Base-by-base conservation (phyloP, 805 yeast genomes). In the Saccharomycodes ludwigii region DNA sequence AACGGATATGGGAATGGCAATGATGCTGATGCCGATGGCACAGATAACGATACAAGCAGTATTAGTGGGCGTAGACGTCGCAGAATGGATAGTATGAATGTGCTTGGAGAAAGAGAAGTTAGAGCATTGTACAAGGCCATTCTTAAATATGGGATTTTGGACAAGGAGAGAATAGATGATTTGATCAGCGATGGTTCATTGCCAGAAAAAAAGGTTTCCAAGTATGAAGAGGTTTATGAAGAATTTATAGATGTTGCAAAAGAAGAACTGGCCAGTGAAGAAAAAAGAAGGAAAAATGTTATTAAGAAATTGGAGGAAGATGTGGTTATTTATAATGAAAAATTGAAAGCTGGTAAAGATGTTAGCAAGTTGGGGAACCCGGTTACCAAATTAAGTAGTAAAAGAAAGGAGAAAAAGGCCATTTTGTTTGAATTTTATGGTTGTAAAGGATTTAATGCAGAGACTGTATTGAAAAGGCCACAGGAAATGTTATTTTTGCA, bases 381-480 rank as follows among this genome's bases (percentile, higher is more conserved):
- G 15, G 58, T 65, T 36, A 65, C 76, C 0, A 54, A 65, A 30
- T 66, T 76, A 68, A 54, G 73, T 22, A 65, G 72, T 27, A 78
- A 79, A 48, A 73, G 77, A 54, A 79, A 76, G 49, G 95, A 86
- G 47, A 80, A 83, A 56, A 83, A 80, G 55, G 96, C 96, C 0
- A 77, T 85, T 12, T 57, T 88, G 29, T 86, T 91, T 54, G 94
- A 84, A 42, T 85, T 77, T 54, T 76, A 76, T 38, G 88, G 85
- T 25, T 94, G 86, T 27, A 81, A 82, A 54, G 78, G 78, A 41
- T 60, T 91, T 45, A 91, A 91, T 58, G 97, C 98, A 0, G 98
- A 91, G 53, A 63, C 83, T 30, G 68, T 91, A 12, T 42, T 85
- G 10, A 71, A 75, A 38, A 73, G 98, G 42, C 95, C 95, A 0